phyloP scores from a whole-genome alignment of 2,329 filamentous ascomycete genomes.

The Fusarium hainanense region DNA sequence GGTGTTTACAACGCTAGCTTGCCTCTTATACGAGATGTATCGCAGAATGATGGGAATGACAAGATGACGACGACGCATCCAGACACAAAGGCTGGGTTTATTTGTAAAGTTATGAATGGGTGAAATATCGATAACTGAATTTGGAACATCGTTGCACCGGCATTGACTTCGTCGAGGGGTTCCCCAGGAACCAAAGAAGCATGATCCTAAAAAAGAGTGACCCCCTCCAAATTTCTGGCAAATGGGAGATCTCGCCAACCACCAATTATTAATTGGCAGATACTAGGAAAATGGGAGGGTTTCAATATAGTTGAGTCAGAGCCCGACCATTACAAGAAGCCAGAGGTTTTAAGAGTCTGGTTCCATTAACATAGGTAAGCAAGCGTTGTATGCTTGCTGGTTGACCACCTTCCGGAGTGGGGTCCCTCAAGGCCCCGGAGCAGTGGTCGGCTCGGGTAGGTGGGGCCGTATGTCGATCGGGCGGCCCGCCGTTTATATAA shows the following conservation, averaged over 20 bases:
- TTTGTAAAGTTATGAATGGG: not conserved
- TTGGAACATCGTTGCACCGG: not conserved
- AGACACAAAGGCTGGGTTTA: not conserved
- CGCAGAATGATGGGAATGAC: not conserved
- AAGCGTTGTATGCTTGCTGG: not conserved
- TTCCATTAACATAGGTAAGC: not conserved
- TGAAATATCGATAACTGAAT: not conserved
- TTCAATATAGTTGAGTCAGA: not conserved
- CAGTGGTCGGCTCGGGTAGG: constrained; percentile 13
- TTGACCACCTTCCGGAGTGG: not conserved
- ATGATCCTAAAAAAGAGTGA: constrained; percentile 14
- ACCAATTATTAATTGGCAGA: not conserved
- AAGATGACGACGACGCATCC: not conserved
- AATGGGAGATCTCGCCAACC: not conserved
- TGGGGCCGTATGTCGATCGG: constrained; percentile 35
- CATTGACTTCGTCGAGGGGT: constrained; percentile 5
- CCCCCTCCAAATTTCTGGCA: not conserved
- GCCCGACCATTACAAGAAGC: not conserved
- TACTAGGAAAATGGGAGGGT: not conserved
- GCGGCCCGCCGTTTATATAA: constrained; percentile 26
- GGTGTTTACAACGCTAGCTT: constrained; percentile 5
- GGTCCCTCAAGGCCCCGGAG: not conserved
- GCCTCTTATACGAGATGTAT: constrained; percentile 8
- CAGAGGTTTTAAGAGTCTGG: not conserved
- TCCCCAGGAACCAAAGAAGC: constrained; percentile 10